Percentiles rank a stretch among this genome's conserved stretches.
Conservation (phyloP, 129 eudicot genomes). For the Saposhnikovia divaricata region DNA sequence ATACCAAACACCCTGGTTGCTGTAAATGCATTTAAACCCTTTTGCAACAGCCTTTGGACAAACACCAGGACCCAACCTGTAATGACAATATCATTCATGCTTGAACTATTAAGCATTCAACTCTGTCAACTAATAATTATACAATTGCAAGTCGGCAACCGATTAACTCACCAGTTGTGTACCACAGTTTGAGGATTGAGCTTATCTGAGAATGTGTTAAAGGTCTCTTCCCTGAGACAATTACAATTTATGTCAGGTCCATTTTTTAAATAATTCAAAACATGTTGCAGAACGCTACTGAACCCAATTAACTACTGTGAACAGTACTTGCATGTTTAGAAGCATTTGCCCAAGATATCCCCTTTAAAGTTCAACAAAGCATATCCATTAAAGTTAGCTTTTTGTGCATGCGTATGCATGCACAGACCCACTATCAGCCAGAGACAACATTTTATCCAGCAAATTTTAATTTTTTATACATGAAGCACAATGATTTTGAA, state of each 20-base stretch:
- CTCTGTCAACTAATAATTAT: neutral
- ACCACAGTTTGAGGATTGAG: conserved; percentile 83
- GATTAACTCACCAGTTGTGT: conserved; percentile 71
- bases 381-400: neutral
- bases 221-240: conserved; percentile 84
- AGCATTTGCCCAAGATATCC: conserved; percentile 3
- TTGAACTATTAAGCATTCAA: neutral
- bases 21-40: conserved; percentile 79
- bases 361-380: neutral
- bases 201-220: conserved; percentile 52
- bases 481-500: neutral
- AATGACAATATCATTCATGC: neutral
- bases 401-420: too few species aligned
- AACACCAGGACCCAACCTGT: conserved; percentile 83
- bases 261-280: too few species aligned
- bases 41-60: conserved; percentile 80
- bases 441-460: neutral
- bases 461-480: neutral
- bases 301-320: neutral
- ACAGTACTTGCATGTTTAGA: neutral
- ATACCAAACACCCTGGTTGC: conserved; percentile 93
- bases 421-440: too few species aligned
- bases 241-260: neutral
- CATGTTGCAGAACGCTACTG: too few species aligned
- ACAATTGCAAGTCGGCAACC: neutral